Base-by-base conservation (phyloP, 2,329 filamentous ascomycete genomes). In the Colletotrichum spinosum region DNA sequence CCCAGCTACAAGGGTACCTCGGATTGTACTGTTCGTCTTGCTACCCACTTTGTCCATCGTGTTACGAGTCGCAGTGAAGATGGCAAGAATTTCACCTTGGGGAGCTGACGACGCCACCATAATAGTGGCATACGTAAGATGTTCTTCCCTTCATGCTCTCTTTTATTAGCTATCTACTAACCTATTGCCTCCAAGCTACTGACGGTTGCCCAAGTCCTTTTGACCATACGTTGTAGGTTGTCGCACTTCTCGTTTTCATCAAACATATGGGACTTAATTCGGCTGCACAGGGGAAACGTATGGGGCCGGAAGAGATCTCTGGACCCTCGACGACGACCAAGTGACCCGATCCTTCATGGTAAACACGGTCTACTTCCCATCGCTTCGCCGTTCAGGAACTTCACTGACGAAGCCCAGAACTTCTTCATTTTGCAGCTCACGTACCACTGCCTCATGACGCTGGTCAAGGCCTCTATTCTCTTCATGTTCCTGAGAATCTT, bases 401-500 rank as follows among this genome's bases (percentile, higher is more conserved):
- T 25, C 25, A 25, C 5, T 7, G 3, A 51, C 11, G 10, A 9
- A 0, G 5, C 2, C 9, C 3, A 62, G 59, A 33, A 1, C 12
- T 46, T 42, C 1, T 53, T 51, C 2, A 3, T 58, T 1, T 3
- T 38, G 7, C 60, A 53, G 8, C 3, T 25, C 0, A 12, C 52
- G 2, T 53, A 48, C 6, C n/a, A 41, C 11, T 33, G 7, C 12
- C 74, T 74, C 38, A 79, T 84, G 33, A 74, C 81, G 2, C 76
- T 77, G 2, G 70, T 74, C 9, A 78, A 79, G 59, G 61, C 77
- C n/a, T 72, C 77, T 6, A 70, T 80, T 39, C 70, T 79, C 3
- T 69, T 76, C 35, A 74, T 80, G 67, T 79, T 77, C 65, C 71
- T 75, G 6, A 72, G 74, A 3, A 72, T 79, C 12, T 79, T 79